These are phyloP conservation scores for Bacidia gigantensis DNA, from an alignment of 495 filamentous ascomycete genomes.

Conservation along the genomic window DNA sequence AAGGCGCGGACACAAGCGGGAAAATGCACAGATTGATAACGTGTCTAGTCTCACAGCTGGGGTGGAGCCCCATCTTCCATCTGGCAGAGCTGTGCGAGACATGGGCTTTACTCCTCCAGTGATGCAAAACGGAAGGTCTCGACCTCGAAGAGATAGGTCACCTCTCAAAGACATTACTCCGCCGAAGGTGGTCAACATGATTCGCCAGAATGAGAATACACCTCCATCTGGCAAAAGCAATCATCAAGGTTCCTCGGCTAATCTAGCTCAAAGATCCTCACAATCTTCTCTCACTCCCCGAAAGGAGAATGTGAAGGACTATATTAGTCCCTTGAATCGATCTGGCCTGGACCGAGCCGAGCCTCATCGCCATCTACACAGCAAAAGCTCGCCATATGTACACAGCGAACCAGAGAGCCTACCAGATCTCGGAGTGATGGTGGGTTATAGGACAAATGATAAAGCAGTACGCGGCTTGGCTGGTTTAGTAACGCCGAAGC, in stretches of 20 bases:
- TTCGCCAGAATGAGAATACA: background rate
- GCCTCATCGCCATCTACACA: conserved; percentile 15
- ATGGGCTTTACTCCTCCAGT: background rate
- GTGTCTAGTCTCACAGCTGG: too few species aligned
- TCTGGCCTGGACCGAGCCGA: conserved; percentile 16
- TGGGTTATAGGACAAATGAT: background rate
- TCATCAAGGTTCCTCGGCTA: background rate
- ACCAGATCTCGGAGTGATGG: background rate
- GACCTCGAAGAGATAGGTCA: background rate
- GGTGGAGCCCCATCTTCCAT: too few species aligned
- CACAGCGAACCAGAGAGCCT: background rate
- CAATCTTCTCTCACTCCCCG: conserved; percentile 4
- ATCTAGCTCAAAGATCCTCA: conserved; percentile 1
- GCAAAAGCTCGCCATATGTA: conserved; percentile 8
- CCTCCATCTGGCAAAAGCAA: background rate
- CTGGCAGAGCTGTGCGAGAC: background rate
- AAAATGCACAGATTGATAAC: conserved; percentile 14
- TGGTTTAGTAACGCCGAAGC: background rate
- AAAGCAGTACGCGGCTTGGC: background rate
- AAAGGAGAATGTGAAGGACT: background rate
- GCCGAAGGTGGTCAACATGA: background rate
- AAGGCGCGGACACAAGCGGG: conserved; percentile 13
- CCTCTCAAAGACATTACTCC: conserved; percentile 1
- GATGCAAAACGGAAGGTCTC: background rate
- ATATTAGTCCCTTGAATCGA: conserved; percentile 1